Base-by-base conservation (phyloP, 2,329 filamentous ascomycete species). In the Claviceps sp. region DNA sequence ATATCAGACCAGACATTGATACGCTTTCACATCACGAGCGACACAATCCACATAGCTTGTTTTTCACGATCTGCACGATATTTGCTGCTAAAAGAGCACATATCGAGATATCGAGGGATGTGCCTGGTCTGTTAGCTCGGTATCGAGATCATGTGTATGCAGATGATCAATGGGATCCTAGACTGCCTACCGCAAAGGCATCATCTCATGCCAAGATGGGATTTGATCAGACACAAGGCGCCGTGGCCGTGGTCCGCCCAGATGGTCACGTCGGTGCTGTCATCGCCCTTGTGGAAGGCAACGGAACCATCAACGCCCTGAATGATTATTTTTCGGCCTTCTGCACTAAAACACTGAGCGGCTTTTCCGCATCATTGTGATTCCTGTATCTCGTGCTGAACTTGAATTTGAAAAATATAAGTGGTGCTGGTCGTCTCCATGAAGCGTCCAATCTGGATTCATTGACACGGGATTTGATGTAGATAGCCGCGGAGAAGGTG, bases 121-220 rank as follows among this genome's bases (percentile, higher is more conserved):
- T 91, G 2, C 90, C 90, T 0, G 72, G 74, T 20, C 61, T 86
- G 2, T 74, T 96, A 52, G 80, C 78, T 5, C 76, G 86, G 51
- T 95, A 95, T 66, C 75, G 82, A 47, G 83, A 89, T 60, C 85
- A 93, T 60, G 74, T 95, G 38, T 95, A 95, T 61, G 86, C 88
- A 1, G 90, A 95, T 60, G 88, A 95, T 66, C 75, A 85, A 47
- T 83, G 79, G 71, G 86, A 93, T 63, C 72, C 77, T 44, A 74
- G 79, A 6, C 83, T 88, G 1, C 82, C 85, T 0, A 73, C 83
- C 20, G 83, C 86, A 1, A 75, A 74, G 58, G 88, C 84, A 5
- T 76, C 86, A 2, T 88, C 88, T 5, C 90, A 96, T 66, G 82
- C 83, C 43, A 95, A 95, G 75, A 85, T 95, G 75, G 90, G 90